These are phyloP conservation scores for Phaseolus coccineus DNA, from an alignment of 331 rosid genomes.

Conservation along the genomic window DNA sequence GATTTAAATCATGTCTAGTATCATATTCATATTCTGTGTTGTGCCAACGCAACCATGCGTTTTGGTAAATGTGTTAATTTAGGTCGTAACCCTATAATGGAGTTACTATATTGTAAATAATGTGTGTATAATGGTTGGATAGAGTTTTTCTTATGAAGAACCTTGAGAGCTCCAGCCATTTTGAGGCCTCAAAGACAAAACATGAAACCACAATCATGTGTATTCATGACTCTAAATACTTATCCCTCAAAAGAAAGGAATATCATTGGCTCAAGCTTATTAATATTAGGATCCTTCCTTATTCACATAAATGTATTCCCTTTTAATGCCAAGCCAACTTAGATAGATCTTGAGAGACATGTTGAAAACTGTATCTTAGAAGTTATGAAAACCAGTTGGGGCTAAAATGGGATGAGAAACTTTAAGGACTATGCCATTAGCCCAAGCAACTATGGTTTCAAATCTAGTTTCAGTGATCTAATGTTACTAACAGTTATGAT, in stretches of 20 bases:
- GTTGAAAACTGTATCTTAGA: background rate
- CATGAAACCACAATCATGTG: background rate
- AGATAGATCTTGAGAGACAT: background rate
- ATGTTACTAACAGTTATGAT: background rate
- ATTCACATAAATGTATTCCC: background rate
- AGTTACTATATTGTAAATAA: background rate
- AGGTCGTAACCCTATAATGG: background rate
- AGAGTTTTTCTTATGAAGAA: background rate
- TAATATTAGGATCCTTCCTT: background rate
- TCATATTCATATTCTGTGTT: background rate
- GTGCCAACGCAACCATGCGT: too few relatives aligned
- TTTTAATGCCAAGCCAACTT: background rate
- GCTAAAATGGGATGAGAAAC: too few relatives aligned
- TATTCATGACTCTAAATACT: background rate
- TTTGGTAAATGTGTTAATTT: background rate
- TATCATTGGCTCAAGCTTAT: background rate
- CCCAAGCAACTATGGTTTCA: slow-evolving; percentile 24
- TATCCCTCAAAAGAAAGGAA: slow-evolving; percentile 5
- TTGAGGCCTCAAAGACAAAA: background rate
- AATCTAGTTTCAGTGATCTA: slow-evolving; percentile 20
- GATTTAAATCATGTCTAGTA: background rate
- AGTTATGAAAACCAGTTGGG: background rate
- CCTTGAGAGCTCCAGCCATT: background rate
- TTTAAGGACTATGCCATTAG: background rate
- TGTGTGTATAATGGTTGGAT: background rate